A percentile compares a stretch with the other conserved stretches of the same genome.
phyloP scores from a whole-genome alignment of 2,329 filamentous ascomycete genomes.

The Plectosphaerella cucumerina region DNA sequence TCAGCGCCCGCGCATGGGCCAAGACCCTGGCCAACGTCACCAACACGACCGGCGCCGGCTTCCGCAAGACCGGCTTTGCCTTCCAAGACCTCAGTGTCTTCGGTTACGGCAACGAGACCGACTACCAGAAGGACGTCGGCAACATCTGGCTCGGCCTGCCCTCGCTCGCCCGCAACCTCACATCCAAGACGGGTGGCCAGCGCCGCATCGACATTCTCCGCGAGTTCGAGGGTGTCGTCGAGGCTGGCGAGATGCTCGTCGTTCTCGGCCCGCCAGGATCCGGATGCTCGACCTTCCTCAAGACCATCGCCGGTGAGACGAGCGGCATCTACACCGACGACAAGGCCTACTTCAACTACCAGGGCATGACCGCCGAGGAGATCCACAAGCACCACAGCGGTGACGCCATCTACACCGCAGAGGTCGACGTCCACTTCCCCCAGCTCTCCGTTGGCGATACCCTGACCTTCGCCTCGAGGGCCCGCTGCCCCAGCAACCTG shows the following conservation, averaged over 20 bases:
- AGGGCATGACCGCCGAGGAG: constrained; percentile 51
- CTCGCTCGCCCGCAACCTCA: constrained; percentile 19
- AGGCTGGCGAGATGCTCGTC: constrained; percentile 51
- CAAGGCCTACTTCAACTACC: constrained; percentile 59
- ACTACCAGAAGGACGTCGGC: constrained; percentile 40
- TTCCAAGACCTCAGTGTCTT: constrained; percentile 43
- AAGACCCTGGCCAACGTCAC: constrained; percentile 19
- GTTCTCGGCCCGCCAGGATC: constrained; percentile 49
- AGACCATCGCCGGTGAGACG: constrained; percentile 52
- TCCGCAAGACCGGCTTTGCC: constrained; percentile 26
- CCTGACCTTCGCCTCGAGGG: constrained; percentile 53
- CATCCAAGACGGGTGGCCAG: constrained; percentile 16
- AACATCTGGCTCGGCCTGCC: constrained; percentile 26
- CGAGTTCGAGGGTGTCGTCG: constrained; percentile 45
- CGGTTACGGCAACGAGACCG: constrained; percentile 42
- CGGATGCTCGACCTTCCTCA: constrained; percentile 65
- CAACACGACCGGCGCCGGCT: constrained; percentile 19
- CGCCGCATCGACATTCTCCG: constrained; percentile 41
- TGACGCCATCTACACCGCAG: constrained; percentile 63
- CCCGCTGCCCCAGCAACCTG: constrained; percentile 42
- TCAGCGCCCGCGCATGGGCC: constrained; percentile 40
- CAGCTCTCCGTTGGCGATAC: constrained; percentile 56
- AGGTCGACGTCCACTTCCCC: constrained; percentile 60
- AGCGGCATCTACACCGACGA: constrained; percentile 59
- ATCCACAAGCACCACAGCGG: constrained; percentile 53